These are phyloP conservation scores for Agrocybe pediades DNA, from an alignment of 768 basidiomycete genomes.

Conservation along the genomic window DNA sequence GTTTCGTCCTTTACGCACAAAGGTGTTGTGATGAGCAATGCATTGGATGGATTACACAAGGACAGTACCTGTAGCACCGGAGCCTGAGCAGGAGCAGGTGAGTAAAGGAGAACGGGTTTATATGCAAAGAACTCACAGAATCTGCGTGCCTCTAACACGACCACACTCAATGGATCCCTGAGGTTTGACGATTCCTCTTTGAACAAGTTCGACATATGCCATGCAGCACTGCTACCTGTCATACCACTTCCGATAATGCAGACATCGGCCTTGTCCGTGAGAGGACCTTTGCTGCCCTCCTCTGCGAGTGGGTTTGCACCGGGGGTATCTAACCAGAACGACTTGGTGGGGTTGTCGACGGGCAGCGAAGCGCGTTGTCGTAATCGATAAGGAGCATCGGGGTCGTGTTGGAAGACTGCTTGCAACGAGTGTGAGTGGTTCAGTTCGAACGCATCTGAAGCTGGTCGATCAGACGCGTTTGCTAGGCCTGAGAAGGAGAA, in stretches of 20 bases:
- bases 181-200: not conserved
- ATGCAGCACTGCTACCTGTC: constrained; percentile 74
- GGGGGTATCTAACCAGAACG: constrained; percentile 71
- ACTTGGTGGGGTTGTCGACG: constrained; percentile 62
- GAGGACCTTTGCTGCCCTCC: constrained; percentile 61
- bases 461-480: no score
- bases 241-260: constrained; percentile 83
- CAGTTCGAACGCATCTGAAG: no score
- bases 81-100: constrained; percentile 40
- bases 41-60: constrained; percentile 4
- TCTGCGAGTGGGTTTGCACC: constrained; percentile 67
- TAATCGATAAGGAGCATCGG: not conserved
- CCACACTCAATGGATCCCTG: constrained; percentile 27
- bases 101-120: not conserved
- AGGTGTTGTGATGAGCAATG: not conserved
- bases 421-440: no score
- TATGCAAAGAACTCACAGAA: constrained; percentile 60
- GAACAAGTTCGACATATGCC: constrained; percentile 50
- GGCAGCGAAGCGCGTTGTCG: constrained; percentile 38
- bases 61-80: constrained; percentile 72
- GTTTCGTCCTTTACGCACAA: constrained; percentile 57
- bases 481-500: no score
- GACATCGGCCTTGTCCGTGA: constrained; percentile 67
- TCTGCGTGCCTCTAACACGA: constrained; percentile 82
- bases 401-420: no score